A percentile compares a stretch with the other conserved stretches of the same genome.
Conservation (phyloP, 2,329 filamentous ascomycete genomes). For the Exophiala lecanii-corni region DNA sequence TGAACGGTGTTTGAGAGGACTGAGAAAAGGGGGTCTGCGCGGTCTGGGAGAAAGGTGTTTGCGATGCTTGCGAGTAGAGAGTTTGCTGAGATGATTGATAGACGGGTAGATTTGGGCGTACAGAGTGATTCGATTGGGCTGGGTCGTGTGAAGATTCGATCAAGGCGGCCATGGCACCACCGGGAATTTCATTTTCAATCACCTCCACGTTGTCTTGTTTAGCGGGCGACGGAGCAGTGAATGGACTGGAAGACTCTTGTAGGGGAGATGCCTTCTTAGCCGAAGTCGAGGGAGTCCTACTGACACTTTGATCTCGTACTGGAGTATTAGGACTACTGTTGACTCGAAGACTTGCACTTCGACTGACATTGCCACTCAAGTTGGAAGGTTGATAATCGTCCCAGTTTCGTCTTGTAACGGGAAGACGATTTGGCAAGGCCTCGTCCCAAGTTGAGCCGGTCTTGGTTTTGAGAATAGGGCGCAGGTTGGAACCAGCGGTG, state of each 20-base stretch:
- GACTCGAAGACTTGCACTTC: constrained; percentile 15
- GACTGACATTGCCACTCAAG: constrained; percentile 11
- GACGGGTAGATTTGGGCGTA: background rate
- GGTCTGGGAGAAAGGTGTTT: background rate
- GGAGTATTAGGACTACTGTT: constrained; percentile 5
- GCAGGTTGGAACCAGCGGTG: constrained; percentile 13
- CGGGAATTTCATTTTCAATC: constrained; percentile 14
- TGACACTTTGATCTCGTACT: constrained; percentile 6
- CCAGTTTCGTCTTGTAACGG: constrained; percentile 20
- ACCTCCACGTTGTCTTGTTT: constrained; percentile 2
- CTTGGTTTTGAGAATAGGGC: constrained; percentile 15
- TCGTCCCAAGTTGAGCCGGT: constrained; percentile 26
- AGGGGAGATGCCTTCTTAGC: constrained; percentile 10
- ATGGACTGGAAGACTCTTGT: constrained; percentile 3
- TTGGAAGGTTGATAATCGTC: constrained; percentile 19
- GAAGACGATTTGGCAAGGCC: constrained; percentile 20
- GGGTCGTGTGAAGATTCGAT: constrained; percentile 10
- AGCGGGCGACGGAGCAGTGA: background rate
- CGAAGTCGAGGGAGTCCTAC: constrained; percentile 8
- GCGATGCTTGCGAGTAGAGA: background rate
- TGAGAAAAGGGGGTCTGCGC: background rate
- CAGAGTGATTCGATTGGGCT: background rate
- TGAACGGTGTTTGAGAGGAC: background rate
- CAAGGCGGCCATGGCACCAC: constrained; percentile 25
- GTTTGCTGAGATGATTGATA: background rate